Evolutionary conservation across 148 eudicot genomes (phyloP).

Genomic region (Camellia lanceoleosa): DNA sequence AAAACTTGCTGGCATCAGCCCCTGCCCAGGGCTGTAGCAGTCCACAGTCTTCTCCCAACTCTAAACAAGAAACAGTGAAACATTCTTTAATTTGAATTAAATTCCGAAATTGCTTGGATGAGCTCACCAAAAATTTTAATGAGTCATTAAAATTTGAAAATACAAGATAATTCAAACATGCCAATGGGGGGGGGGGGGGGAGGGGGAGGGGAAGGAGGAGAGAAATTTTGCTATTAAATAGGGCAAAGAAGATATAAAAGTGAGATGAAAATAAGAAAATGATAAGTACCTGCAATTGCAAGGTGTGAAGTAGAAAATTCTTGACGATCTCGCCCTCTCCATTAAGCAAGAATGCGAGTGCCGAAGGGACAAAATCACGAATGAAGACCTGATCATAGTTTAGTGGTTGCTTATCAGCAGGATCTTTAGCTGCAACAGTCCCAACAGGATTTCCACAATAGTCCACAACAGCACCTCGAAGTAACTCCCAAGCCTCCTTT

Average conservation of each 20-base stretch:
- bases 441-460: conserved; percentile 86
- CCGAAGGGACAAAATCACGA: conserved; percentile 88
- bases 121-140: background rate
- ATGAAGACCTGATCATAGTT: conserved; percentile 88
- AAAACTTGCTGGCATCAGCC: conserved; percentile 96
- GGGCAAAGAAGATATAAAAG: background rate
- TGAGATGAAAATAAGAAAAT: background rate
- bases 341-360: conserved; percentile 83
- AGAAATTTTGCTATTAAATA: background rate
- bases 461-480: conserved; percentile 58
- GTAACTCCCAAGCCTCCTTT: conserved; percentile 77
- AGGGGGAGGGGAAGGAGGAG: background rate
- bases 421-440: conserved; percentile 80
- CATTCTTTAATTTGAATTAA: conserved; percentile 7
- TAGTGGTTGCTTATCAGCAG: conserved; percentile 47
- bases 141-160: background rate
- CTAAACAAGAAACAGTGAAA: conserved; percentile 29
- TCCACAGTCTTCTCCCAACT: conserved; percentile 96
- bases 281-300: conserved; percentile 77
- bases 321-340: conserved; percentile 83
- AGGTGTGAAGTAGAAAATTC: conserved; percentile 83
- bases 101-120: background rate
- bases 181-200: no score
- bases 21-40: conserved; percentile 88
- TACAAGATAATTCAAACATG: background rate